Base-by-base conservation (phyloP, 139 green algal genomes). In the Deuterostichococcus epilithicus region DNA sequence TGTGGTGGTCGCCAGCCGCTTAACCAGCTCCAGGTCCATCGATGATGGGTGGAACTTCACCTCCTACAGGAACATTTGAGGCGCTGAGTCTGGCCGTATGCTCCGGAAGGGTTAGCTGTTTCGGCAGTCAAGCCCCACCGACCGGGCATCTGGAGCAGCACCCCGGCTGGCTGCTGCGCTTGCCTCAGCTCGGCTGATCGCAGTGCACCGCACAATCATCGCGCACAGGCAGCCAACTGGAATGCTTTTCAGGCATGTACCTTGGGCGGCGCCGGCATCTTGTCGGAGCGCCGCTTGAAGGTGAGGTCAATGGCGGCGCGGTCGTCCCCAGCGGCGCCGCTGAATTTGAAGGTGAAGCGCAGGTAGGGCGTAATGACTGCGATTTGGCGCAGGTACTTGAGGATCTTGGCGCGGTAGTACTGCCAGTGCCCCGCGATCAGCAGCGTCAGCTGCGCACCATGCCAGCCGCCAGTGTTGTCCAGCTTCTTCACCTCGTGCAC, bases 341-440 rank as follows among this genome's bases (percentile, higher is more conserved):
- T 77, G 80, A 87, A 97, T 26, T 71, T 47, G 69, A 98, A 97
- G 8, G 44, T 72, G 78, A 98, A 97, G 83, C 94, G 79, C 0
- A 94, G 89, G 80, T 98, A 98, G 6, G 95, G 95, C 3, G 95
- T 98, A 84, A 98, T 98, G 65, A 98, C 93, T 0, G 95, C 95
- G 63, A 98, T 97, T 84, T 97, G 94, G 36, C 94, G 86, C 80
- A 98, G 87, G 86, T 98, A 98, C 72, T 87, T 86, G 34, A 95
- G 44, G 60, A 94, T 86, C 37, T 88, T 82, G 47, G 84, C 70
- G 1, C 80, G 63, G 83, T 95, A 97, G 75, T 88, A 88, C 47
- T 83, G 81, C 91, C 91, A 98, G 82, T 95, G 93, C 34, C 95
- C 95, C 73, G 96, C 91, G 69, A 98, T 98, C 45, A 88, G 94